Conservation (phyloP, 768 basidiomycete species). For the Pisolithus tinctorius region DNA sequence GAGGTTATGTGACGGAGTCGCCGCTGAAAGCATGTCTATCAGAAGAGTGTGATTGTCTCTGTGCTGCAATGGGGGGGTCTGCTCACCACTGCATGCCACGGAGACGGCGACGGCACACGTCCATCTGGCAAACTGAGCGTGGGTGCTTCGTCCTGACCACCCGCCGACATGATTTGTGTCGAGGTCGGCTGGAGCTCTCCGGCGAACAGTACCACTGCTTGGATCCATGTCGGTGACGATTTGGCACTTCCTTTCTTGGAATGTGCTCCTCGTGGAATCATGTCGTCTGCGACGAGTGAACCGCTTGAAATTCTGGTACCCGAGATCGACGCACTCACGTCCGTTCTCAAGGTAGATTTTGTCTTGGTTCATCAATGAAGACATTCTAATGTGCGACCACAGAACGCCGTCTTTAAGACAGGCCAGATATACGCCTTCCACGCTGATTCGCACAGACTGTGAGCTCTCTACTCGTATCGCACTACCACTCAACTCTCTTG, state of each 20-base stretch:
- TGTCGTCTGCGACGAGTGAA: constrained; percentile 44
- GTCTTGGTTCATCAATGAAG: neutral
- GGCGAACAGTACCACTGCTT: neutral
- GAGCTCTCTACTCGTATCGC: constrained; percentile 17
- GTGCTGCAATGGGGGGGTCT: neutral
- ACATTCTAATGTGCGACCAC: constrained; percentile 1
- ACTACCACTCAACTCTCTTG: neutral
- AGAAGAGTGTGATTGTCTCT: neutral
- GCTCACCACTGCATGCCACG: constrained; percentile 11
- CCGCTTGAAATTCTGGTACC: constrained; percentile 45
- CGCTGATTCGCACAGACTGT: constrained; percentile 60
- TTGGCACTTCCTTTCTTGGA: constrained; percentile 21
- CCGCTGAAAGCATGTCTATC: constrained; percentile 37
- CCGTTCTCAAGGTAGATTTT: constrained; percentile 48
- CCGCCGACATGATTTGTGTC: constrained; percentile 15
- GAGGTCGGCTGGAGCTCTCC: neutral
- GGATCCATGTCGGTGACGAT: no score
- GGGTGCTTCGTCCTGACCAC: constrained; percentile 11
- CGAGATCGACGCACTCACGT: constrained; percentile 54
- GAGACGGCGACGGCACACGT: constrained; percentile 9
- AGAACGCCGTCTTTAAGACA: constrained; percentile 64
- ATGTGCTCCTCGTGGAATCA: constrained; percentile 34
- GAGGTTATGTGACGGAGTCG: constrained; percentile 68
- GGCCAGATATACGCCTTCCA: constrained; percentile 69
- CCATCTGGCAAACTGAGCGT: constrained; percentile 9